Evolutionary conservation across 805 yeast species (phyloP).

Genomic region (Kluyveromyces lactis): DNA sequence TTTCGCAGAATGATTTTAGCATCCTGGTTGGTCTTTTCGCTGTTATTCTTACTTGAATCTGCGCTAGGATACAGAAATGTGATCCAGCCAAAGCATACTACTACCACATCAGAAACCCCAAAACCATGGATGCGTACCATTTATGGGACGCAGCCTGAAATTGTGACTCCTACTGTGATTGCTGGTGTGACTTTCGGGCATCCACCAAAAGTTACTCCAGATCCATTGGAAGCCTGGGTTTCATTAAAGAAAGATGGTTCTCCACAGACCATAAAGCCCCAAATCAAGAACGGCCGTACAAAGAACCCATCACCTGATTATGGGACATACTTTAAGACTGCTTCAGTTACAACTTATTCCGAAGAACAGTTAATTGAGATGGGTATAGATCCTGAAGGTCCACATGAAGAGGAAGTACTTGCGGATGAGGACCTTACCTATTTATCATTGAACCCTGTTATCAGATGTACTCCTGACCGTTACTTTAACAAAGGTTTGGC

Average conservation of each 20-base stretch:
- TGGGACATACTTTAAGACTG: conserved; percentile 68
- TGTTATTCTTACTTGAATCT: conserved; percentile 15
- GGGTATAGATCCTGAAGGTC: conserved; percentile 56
- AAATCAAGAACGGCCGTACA: conserved; percentile 63
- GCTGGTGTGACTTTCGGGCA: conserved; percentile 47
- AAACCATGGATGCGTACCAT: conserved; percentile 72
- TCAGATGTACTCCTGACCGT: conserved; percentile 77
- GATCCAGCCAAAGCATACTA: conserved; percentile 28
- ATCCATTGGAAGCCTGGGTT: conserved; percentile 75
- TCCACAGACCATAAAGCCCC: conserved; percentile 74
- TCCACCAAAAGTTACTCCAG: conserved; percentile 40
- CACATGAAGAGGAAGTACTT: conserved; percentile 45
- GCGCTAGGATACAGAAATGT: conserved; percentile 23
- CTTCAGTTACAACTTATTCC: conserved; percentile 45
- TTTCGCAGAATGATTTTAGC: not conserved
- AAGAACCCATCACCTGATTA: conserved; percentile 63
- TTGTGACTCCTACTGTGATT: conserved; percentile 62
- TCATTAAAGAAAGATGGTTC: conserved; percentile 66
- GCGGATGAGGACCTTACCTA: conserved; percentile 68
- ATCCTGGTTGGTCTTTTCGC: conserved; percentile 31
- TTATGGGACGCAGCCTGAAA: conserved; percentile 44
- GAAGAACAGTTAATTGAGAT: conserved; percentile 66
- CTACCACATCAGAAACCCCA: conserved; percentile 35
- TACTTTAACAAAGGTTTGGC: conserved; percentile 59
- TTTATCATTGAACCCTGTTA: conserved; percentile 62